Evolutionary conservation across 75 land plant genomes (phyloP).

Genomic region (Selaginella tamariscina): DNA sequence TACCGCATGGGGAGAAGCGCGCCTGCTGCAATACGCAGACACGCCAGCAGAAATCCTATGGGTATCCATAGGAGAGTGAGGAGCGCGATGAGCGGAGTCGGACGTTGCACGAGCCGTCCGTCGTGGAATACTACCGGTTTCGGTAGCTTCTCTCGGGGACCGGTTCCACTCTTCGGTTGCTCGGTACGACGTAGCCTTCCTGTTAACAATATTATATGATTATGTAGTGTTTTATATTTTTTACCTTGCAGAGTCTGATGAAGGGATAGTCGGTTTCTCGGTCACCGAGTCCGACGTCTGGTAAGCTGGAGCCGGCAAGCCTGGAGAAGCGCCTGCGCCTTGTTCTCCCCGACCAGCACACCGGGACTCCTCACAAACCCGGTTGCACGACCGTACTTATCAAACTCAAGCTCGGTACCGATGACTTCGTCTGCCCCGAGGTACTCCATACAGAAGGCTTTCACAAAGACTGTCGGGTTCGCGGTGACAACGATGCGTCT

Average conservation of each 20-base stretch:
- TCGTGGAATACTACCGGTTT: slow-evolving; percentile 28
- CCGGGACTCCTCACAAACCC: slow-evolving; percentile 50
- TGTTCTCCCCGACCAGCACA: slow-evolving; percentile 43
- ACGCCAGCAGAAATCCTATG: slow-evolving; percentile 16
- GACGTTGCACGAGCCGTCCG: slow-evolving; percentile 22
- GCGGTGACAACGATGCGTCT: background rate
- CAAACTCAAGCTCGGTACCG: slow-evolving; percentile 5
- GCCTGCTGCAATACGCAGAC: slow-evolving; percentile 16
- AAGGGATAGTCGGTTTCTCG: background rate
- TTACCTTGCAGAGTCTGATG: slow-evolving; percentile 5
- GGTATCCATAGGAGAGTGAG: slow-evolving; percentile 23
- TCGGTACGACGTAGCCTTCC: slow-evolving; percentile 59
- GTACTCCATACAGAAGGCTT: background rate
- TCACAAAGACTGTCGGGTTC: slow-evolving; percentile 1
- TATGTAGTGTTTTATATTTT: background rate
- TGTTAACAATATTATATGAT: slow-evolving; percentile 18
- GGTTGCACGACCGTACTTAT: slow-evolving; percentile 23
- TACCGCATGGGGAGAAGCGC: slow-evolving; percentile 15
- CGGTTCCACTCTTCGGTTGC: slow-evolving; percentile 13
- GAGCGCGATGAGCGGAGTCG: slow-evolving; percentile 22
- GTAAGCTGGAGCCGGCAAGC: background rate
- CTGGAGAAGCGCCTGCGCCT: slow-evolving; percentile 28
- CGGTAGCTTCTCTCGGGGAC: slow-evolving; percentile 21
- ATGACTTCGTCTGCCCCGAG: slow-evolving; percentile 2
- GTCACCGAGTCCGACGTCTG: slow-evolving; percentile 8